Percentiles rank a stretch among this genome's conserved stretches.
These are phyloP conservation scores for Solanum tarapatanum DNA, from an alignment of 257 asterid genomes.

Conservation along the genomic window DNA sequence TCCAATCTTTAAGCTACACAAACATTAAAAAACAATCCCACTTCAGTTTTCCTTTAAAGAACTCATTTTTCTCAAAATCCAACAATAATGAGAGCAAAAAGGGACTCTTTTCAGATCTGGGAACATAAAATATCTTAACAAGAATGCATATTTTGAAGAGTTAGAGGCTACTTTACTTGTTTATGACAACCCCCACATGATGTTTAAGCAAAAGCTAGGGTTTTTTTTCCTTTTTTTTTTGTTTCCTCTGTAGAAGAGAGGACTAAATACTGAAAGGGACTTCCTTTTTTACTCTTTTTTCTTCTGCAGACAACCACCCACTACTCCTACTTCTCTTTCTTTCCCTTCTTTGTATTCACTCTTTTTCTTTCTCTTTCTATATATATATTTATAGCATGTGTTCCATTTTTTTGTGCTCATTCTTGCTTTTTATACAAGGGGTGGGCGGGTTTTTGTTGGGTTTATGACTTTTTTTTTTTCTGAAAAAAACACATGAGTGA, in stretches of 20 bases:
- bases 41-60: not conserved
- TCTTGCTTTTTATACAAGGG: not conserved
- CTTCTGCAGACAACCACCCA: constrained; percentile 3
- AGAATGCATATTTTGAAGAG: constrained; percentile 2
- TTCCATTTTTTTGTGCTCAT: not conserved
- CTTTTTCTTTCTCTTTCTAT: not conserved
- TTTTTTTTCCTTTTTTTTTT: not conserved
- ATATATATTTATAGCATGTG: not conserved
- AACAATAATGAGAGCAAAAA: constrained; percentile 5
- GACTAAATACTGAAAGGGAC: not conserved
- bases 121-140: not conserved
- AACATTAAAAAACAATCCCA: not conserved
- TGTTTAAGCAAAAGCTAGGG: constrained; percentile 4
- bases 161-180: not conserved
- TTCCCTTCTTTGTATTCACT: not conserved
- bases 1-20: not conserved
- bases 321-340: not conserved
- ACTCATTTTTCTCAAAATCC: not conserved
- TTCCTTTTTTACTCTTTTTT: not conserved
- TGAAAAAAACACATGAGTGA: not conserved
- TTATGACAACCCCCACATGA: not conserved
- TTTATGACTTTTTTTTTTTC: not conserved
- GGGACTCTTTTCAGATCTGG: not conserved
- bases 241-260: not conserved
- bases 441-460: not conserved